phyloP scores from a whole-genome alignment of 2,329 filamentous ascomycete genomes.

The Penicillium sp. region DNA sequence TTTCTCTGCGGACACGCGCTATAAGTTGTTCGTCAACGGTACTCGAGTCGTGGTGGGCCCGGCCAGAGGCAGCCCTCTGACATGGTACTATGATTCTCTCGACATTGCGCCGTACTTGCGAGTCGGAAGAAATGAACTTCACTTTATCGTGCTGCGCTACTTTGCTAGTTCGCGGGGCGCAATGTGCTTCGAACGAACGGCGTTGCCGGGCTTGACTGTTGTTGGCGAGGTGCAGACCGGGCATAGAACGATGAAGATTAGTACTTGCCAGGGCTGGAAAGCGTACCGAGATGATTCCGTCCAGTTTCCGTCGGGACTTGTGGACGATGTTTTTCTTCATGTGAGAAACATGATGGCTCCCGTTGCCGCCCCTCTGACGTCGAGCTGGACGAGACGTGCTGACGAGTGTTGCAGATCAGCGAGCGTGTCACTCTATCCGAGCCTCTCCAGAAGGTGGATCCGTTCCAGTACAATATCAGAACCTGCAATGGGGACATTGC shows the following conservation, averaged over 20 bases:
- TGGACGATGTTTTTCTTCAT: constrained; percentile 41
- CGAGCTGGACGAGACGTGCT: neutral
- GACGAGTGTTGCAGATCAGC: constrained; percentile 14
- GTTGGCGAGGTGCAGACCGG: constrained; percentile 17
- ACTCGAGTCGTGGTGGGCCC: constrained; percentile 34
- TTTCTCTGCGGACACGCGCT: constrained; percentile 40
- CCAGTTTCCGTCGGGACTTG: constrained; percentile 21
- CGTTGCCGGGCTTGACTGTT: constrained; percentile 25
- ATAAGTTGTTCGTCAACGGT: constrained; percentile 40
- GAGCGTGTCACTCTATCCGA: constrained; percentile 14
- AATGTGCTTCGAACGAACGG: constrained; percentile 20
- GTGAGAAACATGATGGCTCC: constrained; percentile 16
- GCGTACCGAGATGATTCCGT: constrained; percentile 17
- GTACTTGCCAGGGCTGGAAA: constrained; percentile 11
- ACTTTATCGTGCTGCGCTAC: neutral
- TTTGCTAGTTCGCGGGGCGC: neutral
- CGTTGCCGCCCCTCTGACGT: neutral
- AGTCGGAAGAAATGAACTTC: neutral
- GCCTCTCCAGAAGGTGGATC: neutral
- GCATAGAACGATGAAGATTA: constrained; percentile 9
- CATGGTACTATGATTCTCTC: neutral
- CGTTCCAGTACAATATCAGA: constrained; percentile 26
- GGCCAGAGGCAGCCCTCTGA: neutral
- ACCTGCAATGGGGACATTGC: constrained; percentile 36
- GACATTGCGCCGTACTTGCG: neutral